These are phyloP conservation scores for Xylaria bambusicola DNA, from an alignment of 495 filamentous ascomycete species.

Conservation along the genomic window DNA sequence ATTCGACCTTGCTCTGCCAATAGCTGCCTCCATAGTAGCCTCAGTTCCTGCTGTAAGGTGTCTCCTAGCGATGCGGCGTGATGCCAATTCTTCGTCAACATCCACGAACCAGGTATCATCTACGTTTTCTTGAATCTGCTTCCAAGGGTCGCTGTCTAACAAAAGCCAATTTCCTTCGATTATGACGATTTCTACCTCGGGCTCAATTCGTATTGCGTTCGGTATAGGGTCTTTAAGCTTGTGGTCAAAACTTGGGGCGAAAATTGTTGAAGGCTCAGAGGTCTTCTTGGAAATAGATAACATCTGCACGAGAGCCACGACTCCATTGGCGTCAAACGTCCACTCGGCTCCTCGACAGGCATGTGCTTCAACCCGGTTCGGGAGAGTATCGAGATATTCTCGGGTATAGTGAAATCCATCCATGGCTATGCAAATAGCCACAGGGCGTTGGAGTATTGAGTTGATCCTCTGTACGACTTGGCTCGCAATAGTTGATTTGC, in stretches of 20 bases:
- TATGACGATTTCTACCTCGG: constrained; percentile 37
- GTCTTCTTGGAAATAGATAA: constrained; percentile 15
- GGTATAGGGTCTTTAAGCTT: constrained; percentile 44
- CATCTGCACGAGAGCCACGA: constrained; percentile 36
- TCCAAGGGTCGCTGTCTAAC: constrained; percentile 27
- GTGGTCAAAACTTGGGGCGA: constrained; percentile 44
- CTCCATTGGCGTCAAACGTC: constrained; percentile 42
- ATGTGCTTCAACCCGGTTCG: constrained; percentile 41
- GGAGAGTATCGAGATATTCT: constrained; percentile 37
- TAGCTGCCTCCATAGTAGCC: constrained; percentile 41
- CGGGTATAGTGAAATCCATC: constrained; percentile 41
- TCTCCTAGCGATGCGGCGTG: constrained; percentile 38
- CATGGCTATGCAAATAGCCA: constrained; percentile 39
- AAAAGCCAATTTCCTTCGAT: constrained; percentile 42
- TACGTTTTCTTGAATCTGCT: constrained; percentile 17
- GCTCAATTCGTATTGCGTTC: constrained; percentile 36
- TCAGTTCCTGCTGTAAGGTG: constrained; percentile 46
- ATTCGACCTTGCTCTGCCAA: constrained; percentile 43
- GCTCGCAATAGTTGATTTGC: constrained; percentile 47
- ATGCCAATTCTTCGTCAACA: constrained; percentile 36
- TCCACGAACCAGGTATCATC: constrained; percentile 41
- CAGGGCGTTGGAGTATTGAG: constrained; percentile 9
- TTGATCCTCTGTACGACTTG: constrained; percentile 38
- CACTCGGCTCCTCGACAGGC: constrained; percentile 44
- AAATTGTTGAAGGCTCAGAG: constrained; percentile 18